Base-by-base conservation (phyloP, 2,329 filamentous ascomycete genomes). In the Diplodia seriata region DNA sequence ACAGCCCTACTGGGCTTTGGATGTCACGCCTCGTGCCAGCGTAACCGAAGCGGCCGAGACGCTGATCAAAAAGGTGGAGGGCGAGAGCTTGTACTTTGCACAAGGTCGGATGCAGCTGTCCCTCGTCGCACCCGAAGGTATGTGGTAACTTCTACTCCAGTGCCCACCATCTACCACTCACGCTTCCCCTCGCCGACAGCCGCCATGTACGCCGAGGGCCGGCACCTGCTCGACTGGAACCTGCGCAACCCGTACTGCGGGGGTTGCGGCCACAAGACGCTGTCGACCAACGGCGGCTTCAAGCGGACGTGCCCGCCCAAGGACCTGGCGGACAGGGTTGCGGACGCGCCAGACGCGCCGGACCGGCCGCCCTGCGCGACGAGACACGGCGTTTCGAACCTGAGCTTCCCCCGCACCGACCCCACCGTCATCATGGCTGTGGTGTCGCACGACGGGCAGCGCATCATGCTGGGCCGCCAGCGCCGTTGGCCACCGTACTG, bases 391-490 rank as follows among this genome's bases (percentile, higher is more conserved):
- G 82, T 99, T 55, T 97, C 93, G 38, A 99, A 99, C 80, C 85
- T 97, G 65, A 90, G 86, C 75, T 98, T 97, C 84, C 94, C 94
- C 2, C 88, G 94, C 62, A 97, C 94, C 1, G 94, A 97, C 74
- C 93, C 94, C 0, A 97, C 93, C 33, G 93, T 98, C 77, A 99
- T 99, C 80, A 94, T 96, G 81, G 94, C 94, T 0, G 90, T 97
- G 12, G 87, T 98, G 38, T 96, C 91, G 65, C 85, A 89, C 62
- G 92, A 96, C 73, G 91, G 91, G 61, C 86, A 89, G 71, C 87
- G 88, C 70, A 81, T 97, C 49, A 87, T 99, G 8, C 89, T 99
- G 0, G 95, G 95, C 47, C 89, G 95, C 15, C 89, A 92, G 75
- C 91, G 91, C 80, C 87, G 92, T 65, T 99, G 90, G 86, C 95